Evolutionary conservation across 2,329 filamentous ascomycete genomes (phyloP).

Genomic region (Fusarium sp.): DNA sequence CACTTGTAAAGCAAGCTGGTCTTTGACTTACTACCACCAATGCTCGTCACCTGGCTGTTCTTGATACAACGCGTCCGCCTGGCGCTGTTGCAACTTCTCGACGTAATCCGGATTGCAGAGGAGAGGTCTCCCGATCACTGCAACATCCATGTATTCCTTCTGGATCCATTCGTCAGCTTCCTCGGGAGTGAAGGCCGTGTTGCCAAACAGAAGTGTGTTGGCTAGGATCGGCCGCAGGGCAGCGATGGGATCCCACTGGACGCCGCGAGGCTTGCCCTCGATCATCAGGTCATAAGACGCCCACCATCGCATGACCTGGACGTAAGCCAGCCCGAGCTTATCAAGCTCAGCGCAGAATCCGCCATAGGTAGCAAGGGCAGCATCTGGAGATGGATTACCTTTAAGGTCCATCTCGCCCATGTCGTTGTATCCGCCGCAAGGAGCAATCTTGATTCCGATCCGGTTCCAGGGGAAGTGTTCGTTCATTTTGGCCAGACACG

Average conservation of each 20-base stretch:
- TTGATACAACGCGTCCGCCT: background rate
- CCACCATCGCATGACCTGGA: constrained; percentile 15
- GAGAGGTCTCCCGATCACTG: background rate
- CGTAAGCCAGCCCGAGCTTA: background rate
- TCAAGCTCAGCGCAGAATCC: background rate
- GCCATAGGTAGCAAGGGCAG: background rate
- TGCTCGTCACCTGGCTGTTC: background rate
- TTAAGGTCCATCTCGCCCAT: background rate
- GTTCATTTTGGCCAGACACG: background rate
- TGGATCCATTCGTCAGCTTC: background rate
- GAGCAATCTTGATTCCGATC: background rate
- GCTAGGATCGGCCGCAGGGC: background rate
- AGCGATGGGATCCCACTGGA: constrained; percentile 16
- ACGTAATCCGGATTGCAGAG: background rate
- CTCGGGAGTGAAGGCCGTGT: background rate
- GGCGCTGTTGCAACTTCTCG: background rate
- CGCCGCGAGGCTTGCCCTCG: constrained; percentile 6
- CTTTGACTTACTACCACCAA: background rate
- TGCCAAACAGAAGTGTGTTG: background rate
- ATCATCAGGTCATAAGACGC: constrained; percentile 18
- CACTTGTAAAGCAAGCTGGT: background rate
- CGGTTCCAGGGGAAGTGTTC: background rate
- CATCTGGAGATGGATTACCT: background rate
- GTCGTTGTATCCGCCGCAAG: background rate
- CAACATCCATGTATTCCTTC: background rate